phyloP scores from a whole-genome alignment of 2,329 filamentous ascomycete genomes.

The Fusarium sp. region DNA sequence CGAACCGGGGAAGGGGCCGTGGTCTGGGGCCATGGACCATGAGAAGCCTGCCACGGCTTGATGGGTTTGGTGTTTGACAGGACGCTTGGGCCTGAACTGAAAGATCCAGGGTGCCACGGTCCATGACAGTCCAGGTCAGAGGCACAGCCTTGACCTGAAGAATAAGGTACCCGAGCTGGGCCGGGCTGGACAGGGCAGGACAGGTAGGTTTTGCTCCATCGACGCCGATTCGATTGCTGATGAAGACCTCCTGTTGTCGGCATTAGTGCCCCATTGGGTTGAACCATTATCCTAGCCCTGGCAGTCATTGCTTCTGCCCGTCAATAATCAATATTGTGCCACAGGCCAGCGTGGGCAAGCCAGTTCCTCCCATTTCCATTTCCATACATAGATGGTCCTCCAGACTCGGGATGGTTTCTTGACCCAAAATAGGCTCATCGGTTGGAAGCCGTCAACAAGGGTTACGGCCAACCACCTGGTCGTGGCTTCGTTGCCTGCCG shows the following conservation, averaged over 20 bases:
- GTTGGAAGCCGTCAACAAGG: conserved; percentile 8
- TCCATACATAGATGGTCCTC: background rate
- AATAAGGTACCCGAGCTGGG: background rate
- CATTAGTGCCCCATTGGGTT: conserved; percentile 29
- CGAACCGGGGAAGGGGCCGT: conserved; percentile 41
- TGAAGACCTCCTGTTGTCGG: conserved; percentile 15
- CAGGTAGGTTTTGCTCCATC: background rate
- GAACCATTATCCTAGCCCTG: conserved; percentile 6
- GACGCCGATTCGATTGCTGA: conserved; percentile 1
- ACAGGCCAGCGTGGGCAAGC: background rate
- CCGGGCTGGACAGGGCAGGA: background rate
- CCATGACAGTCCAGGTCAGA: conserved; percentile 16
- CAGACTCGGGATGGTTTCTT: background rate
- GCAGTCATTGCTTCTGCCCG: conserved; percentile 27
- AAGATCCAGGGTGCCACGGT: conserved; percentile 19
- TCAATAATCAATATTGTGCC: conserved; percentile 17
- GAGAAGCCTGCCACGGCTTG: conserved; percentile 31
- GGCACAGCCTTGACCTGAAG: conserved; percentile 11
- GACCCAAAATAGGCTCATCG: background rate
- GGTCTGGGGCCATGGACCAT: conserved; percentile 21
- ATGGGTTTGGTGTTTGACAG: conserved; percentile 40
- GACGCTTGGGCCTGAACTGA: conserved; percentile 42
- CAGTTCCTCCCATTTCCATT: background rate
- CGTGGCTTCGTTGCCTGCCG: background rate
- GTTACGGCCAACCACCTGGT: background rate